Evolutionary conservation across 2,329 filamentous ascomycete genomes (phyloP).

Genomic region (Metarhizium humberi): DNA sequence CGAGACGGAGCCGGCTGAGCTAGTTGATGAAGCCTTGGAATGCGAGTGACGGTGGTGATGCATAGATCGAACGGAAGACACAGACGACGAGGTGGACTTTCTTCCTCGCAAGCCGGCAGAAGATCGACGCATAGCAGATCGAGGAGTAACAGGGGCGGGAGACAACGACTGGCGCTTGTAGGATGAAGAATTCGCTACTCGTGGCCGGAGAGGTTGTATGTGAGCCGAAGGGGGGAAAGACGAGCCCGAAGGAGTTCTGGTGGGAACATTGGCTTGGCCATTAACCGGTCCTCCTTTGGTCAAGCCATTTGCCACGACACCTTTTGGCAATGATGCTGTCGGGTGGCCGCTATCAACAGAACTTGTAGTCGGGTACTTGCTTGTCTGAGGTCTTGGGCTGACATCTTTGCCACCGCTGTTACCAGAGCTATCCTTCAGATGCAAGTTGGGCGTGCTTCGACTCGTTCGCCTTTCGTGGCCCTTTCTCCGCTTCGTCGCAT

Average conservation of each 20-base stretch:
- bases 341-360: slow-evolving; percentile 22
- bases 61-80: slow-evolving; percentile 87
- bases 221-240: slow-evolving; percentile 18
- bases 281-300: slow-evolving; percentile 15
- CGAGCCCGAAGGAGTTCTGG: slow-evolving; percentile 14
- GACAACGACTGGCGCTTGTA: slow-evolving; percentile 74
- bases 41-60: slow-evolving; percentile 80
- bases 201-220: slow-evolving; percentile 15
- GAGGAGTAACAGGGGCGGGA: slow-evolving; percentile 79
- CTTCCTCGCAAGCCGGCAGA: slow-evolving; percentile 78
- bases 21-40: slow-evolving; percentile 90
- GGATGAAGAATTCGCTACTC: slow-evolving; percentile 24
- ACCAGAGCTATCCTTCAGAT: slow-evolving; percentile 36
- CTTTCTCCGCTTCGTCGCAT: slow-evolving; percentile 43
- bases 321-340: slow-evolving; percentile 38
- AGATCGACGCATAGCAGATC: slow-evolving; percentile 73
- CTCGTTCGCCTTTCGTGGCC: slow-evolving; percentile 40
- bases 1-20: slow-evolving; percentile 66
- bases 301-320: slow-evolving; percentile 43
- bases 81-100: slow-evolving; percentile 91
- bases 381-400: slow-evolving; percentile 51
- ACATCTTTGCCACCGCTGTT: slow-evolving; percentile 39
- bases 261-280: slow-evolving; percentile 9
- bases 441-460: slow-evolving; percentile 50
- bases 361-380: slow-evolving; percentile 40